These are phyloP conservation scores for Candida maesae DNA, from an alignment of 805 yeast genomes.

Conservation along the genomic window DNA sequence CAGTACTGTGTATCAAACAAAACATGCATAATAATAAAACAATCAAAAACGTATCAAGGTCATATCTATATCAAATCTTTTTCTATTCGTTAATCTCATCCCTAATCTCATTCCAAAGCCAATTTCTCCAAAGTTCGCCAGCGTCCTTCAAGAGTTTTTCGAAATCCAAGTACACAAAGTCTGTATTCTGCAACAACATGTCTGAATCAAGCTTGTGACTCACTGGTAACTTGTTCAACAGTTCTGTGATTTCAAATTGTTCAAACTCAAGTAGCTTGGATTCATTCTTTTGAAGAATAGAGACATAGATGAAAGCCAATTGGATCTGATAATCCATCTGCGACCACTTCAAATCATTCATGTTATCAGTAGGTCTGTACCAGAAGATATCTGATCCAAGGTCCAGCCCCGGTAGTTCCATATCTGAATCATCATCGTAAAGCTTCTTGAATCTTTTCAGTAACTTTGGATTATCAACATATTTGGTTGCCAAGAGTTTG, in stretches of 20 bases:
- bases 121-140: slow-evolving; percentile 84
- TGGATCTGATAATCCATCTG: slow-evolving; percentile 72
- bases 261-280: slow-evolving; percentile 80
- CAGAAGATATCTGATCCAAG: slow-evolving; percentile 18
- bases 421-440: slow-evolving; percentile 11
- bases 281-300: slow-evolving; percentile 77
- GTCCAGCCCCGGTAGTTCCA: slow-evolving; percentile 4
- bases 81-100: slow-evolving; percentile 32
- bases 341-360: slow-evolving; percentile 45
- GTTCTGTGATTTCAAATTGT: slow-evolving; percentile 83
- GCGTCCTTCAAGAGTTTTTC: slow-evolving; percentile 73
- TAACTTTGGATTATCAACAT: slow-evolving; percentile 15
- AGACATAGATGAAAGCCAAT: slow-evolving; percentile 68
- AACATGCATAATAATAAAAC: too few species aligned
- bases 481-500: slow-evolving; percentile 13
- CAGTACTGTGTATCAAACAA: too few species aligned
- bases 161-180: slow-evolving; percentile 53
- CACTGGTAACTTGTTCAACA: slow-evolving; percentile 48
- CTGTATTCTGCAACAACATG: slow-evolving; percentile 26
- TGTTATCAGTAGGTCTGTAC: slow-evolving; percentile 19
- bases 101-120: slow-evolving; percentile 62
- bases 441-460: slow-evolving; percentile 22
- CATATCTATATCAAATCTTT: background rate
- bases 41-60: background rate
- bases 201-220: slow-evolving; percentile 15